A percentile compares a stretch with the other conserved stretches of the same genome.
Conservation (phyloP, 305 asterid species). For the Fraxinus nigra region DNA sequence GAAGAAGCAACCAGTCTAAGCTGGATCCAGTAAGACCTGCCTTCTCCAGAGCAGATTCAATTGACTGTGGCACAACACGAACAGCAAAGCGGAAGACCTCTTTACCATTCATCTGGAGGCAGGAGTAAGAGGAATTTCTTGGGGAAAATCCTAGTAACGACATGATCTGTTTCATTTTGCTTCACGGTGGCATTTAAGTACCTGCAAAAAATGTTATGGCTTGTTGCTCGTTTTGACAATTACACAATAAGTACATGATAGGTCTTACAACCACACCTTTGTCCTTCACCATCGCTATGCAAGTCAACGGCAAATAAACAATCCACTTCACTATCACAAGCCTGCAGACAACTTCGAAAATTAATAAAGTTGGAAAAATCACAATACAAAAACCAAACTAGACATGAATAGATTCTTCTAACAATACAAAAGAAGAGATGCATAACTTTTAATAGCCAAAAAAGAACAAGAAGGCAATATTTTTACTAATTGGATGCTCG, state of each 20-base stretch:
- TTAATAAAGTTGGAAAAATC: neutral
- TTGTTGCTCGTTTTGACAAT: conserved; percentile 8
- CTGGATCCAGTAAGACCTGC: conserved; percentile 59
- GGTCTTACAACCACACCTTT: conserved; percentile 41
- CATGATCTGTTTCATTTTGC: conserved; percentile 39
- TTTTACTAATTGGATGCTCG: neutral
- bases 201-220: conserved; percentile 33
- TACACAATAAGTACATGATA: neutral
- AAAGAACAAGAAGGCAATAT: neutral
- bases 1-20: conserved; percentile 81
- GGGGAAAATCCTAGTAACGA: conserved; percentile 54
- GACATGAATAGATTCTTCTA: neutral
- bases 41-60: conserved; percentile 57
- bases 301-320: conserved; percentile 69
- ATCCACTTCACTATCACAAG: conserved; percentile 69
- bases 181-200: conserved; percentile 58
- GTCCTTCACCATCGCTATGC: conserved; percentile 88
- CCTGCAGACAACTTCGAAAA: conserved; percentile 40
- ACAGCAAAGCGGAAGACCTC: conserved; percentile 80
- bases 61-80: conserved; percentile 77
- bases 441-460: neutral
- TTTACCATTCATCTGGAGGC: conserved; percentile 80
- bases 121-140: conserved; percentile 52
- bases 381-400: neutral
- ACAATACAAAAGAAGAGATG: neutral